A percentile compares a stretch with the other conserved stretches of the same genome.
These are phyloP conservation scores for Omphalotus olearius DNA, from an alignment of 1,284 basidiomycete genomes.

Conservation along the genomic window DNA sequence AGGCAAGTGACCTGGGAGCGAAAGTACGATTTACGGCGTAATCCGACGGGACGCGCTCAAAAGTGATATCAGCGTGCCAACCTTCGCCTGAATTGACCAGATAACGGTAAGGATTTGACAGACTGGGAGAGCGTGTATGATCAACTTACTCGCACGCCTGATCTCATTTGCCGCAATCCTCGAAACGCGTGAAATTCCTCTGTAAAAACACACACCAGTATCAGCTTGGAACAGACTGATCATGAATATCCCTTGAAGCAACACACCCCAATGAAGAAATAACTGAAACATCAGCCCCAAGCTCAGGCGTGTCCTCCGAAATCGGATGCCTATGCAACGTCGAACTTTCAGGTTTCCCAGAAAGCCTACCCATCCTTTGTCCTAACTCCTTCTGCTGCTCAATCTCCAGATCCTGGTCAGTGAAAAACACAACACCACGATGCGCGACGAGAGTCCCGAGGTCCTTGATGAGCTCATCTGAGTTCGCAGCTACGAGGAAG, in stretches of 20 bases:
- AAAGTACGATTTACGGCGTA: conserved; percentile 39
- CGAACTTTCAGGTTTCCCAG: conserved; percentile 52
- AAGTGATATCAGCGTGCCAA: conserved; percentile 69
- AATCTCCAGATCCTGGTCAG: conserved; percentile 35
- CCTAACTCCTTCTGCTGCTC: conserved; percentile 39
- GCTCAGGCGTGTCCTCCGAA: conserved; percentile 45
- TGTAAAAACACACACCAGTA: conserved; percentile 12
- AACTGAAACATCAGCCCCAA: conserved; percentile 45
- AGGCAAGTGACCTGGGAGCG: too few relatives aligned
- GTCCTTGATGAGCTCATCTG: conserved; percentile 30
- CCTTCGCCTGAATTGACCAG: conserved; percentile 21
- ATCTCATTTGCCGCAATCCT: conserved; percentile 14
- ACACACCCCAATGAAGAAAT: conserved; percentile 36
- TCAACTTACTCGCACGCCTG: conserved; percentile 27
- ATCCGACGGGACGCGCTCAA: conserved; percentile 64
- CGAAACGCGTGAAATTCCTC: conserved; percentile 36
- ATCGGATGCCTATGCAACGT: conserved; percentile 65
- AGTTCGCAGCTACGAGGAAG: conserved; percentile 25
- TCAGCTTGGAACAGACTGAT: neutral
- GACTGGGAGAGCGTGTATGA: neutral
- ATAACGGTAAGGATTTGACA: neutral
- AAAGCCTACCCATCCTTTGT: conserved; percentile 46
- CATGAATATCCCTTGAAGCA: neutral
- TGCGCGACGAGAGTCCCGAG: conserved; percentile 56
- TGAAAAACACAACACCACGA: conserved; percentile 73